These are phyloP conservation scores for Cladosporium cucumerinum DNA, from an alignment of 2,329 filamentous ascomycete genomes.

Conservation along the genomic window DNA sequence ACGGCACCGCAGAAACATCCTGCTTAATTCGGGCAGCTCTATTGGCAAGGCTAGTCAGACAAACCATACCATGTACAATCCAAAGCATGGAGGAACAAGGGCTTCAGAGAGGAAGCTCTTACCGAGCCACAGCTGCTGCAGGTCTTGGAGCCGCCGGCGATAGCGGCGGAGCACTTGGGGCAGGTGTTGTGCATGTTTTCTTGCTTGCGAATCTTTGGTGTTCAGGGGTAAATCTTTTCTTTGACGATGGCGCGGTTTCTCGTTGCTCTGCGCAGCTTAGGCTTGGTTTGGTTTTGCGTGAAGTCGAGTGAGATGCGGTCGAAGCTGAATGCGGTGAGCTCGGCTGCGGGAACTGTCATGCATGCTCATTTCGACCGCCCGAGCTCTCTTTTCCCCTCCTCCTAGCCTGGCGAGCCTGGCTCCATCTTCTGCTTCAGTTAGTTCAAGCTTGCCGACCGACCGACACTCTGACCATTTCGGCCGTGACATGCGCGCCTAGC, in stretches of 20 bases:
- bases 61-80: neutral
- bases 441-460: neutral
- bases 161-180: constrained; percentile 33
- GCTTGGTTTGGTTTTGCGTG: neutral
- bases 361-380: neutral
- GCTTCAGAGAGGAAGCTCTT: constrained; percentile 7
- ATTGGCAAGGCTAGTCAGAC: neutral
- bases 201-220: neutral
- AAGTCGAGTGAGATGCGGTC: constrained; percentile 7
- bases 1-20: neutral
- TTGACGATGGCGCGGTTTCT: neutral
- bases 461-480: neutral
- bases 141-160: constrained; percentile 31
- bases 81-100: neutral
- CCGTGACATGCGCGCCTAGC: neutral
- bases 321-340: constrained; percentile 13
- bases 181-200: constrained; percentile 21
- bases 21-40: constrained; percentile 30
- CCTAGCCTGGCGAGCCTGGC: neutral
- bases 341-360: neutral
- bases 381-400: neutral
- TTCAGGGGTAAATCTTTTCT: neutral
- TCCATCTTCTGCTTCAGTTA: neutral
- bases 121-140: constrained; percentile 34
- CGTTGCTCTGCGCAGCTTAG: neutral